Percentiles rank a stretch among this genome's conserved stretches.
Conservation (phyloP, 176 grass and related monocot genomes). For the Eragrostis nindensis region DNA sequence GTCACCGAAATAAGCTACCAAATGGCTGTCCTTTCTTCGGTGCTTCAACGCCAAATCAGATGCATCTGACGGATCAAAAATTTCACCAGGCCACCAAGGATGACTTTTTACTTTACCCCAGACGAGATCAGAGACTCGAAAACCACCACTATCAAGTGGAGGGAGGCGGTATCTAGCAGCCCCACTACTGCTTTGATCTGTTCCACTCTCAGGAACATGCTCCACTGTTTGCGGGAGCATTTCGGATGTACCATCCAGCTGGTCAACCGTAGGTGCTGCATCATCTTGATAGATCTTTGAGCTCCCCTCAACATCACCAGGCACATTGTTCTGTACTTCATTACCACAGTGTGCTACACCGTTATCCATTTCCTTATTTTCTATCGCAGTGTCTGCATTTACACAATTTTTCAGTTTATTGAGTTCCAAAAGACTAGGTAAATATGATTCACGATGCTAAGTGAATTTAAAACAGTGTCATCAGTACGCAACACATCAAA, state of each 20-base stretch:
- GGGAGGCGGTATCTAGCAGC: slow-evolving; percentile 53
- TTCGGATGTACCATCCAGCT: slow-evolving; percentile 9
- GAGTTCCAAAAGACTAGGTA: slow-evolving; percentile 4
- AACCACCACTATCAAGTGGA: slow-evolving; percentile 57
- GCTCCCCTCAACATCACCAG: background rate
- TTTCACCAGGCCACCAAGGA: slow-evolving; percentile 99
- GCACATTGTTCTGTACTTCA: slow-evolving; percentile 34
- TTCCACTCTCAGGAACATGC: slow-evolving; percentile 15
- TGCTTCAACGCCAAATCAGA: slow-evolving; percentile 88
- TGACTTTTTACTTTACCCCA: slow-evolving; percentile 99
- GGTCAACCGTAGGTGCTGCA: background rate
- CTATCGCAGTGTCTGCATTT: background rate
- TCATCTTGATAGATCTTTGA: slow-evolving; percentile 21
- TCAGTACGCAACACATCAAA: background rate
- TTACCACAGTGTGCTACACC: slow-evolving; percentile 1
- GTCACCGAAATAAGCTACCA: slow-evolving; percentile 95
- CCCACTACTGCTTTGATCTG: background rate
- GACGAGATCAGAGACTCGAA: slow-evolving; percentile 79
- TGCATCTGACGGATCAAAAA: slow-evolving; percentile 77
- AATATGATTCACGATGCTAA: background rate
- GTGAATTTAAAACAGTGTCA: background rate
- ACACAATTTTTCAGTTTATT: background rate
- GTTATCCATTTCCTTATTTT: slow-evolving; percentile 13
- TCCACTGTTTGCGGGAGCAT: background rate
- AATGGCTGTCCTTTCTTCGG: slow-evolving; percentile 63